These are phyloP conservation scores for Penicillium cosmopolitanum DNA, from an alignment of 495 filamentous ascomycete species.

Conservation along the genomic window DNA sequence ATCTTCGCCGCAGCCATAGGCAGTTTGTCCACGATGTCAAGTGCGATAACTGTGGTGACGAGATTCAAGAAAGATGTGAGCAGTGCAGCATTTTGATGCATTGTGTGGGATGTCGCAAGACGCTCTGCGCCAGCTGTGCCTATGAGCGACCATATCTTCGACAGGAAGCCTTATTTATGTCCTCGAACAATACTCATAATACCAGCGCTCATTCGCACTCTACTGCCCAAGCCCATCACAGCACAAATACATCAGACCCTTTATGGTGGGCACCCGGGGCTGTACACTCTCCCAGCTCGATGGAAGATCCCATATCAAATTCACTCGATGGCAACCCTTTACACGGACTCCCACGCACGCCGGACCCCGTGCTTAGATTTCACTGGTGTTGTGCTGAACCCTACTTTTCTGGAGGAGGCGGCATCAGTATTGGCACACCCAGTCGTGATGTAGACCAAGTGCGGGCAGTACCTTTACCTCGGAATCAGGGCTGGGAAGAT, in stretches of 20 bases:
- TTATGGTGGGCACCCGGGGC: constrained; percentile 65
- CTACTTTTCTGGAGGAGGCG: constrained; percentile 64
- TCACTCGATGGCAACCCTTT: constrained; percentile 29
- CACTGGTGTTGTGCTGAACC: constrained; percentile 68
- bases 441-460: constrained; percentile 59
- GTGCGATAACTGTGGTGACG: constrained; percentile 57
- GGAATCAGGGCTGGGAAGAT: constrained; percentile 58
- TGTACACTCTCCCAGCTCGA: constrained; percentile 56
- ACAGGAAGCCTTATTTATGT: constrained; percentile 22
- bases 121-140: constrained; percentile 63
- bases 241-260: constrained; percentile 20
- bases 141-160: constrained; percentile 58
- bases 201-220: background rate
- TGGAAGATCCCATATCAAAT: constrained; percentile 52
- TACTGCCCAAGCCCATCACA: background rate
- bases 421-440: constrained; percentile 58
- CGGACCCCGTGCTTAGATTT: constrained; percentile 53
- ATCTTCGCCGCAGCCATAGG: constrained; percentile 57
- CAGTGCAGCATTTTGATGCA: constrained; percentile 68
- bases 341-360: constrained; percentile 30
- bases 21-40: constrained; percentile 56
- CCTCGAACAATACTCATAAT: constrained; percentile 10
- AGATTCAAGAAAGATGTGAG: constrained; percentile 61
- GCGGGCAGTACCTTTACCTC: constrained; percentile 60
- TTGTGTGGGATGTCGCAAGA: constrained; percentile 65